Percentiles rank a stretch among this genome's conserved stretches.
Conservation (phyloP, 495 filamentous ascomycete genomes). For the Penicillium pulvis region DNA sequence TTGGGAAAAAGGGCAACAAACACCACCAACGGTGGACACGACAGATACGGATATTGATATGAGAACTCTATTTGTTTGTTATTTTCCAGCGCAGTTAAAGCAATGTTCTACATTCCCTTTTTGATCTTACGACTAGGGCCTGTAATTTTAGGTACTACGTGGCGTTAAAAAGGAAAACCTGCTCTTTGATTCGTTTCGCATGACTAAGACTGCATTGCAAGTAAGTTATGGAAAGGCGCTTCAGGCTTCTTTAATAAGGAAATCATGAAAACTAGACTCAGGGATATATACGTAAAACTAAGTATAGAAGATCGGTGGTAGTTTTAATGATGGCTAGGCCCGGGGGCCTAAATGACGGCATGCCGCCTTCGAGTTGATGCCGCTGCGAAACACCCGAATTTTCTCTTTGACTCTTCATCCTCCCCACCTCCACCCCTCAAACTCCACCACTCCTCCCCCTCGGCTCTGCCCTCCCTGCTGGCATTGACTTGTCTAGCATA, state of each 20-base stretch:
- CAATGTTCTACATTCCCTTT: conserved; percentile 6
- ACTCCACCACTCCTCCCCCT: conserved; percentile 38
- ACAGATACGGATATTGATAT: conserved; percentile 14
- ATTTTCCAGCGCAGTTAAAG: conserved; percentile 5
- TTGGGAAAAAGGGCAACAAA: conserved; percentile 5
- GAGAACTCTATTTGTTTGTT: background rate
- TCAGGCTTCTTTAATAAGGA: no score
- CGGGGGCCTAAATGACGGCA: conserved; percentile 28
- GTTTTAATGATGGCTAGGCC: conserved; percentile 4
- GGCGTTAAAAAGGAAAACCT: conserved; percentile 1
- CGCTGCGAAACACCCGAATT: conserved; percentile 31
- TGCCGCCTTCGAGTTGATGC: conserved; percentile 27
- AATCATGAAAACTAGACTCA: no score
- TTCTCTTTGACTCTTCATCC: conserved; percentile 35
- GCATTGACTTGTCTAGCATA: conserved; percentile 59
- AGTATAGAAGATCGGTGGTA: background rate
- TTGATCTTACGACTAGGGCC: background rate
- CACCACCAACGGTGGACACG: conserved; percentile 12
- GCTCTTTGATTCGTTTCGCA: no score
- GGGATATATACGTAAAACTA: no score
- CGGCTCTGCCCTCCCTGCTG: conserved; percentile 44
- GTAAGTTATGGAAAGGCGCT: background rate
- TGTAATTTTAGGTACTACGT: conserved; percentile 1
- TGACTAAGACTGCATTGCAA: no score
- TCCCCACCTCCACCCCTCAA: conserved; percentile 30